Base-by-base conservation (phyloP, 768 basidiomycete genomes). In the Mycena kentingensis region DNA sequence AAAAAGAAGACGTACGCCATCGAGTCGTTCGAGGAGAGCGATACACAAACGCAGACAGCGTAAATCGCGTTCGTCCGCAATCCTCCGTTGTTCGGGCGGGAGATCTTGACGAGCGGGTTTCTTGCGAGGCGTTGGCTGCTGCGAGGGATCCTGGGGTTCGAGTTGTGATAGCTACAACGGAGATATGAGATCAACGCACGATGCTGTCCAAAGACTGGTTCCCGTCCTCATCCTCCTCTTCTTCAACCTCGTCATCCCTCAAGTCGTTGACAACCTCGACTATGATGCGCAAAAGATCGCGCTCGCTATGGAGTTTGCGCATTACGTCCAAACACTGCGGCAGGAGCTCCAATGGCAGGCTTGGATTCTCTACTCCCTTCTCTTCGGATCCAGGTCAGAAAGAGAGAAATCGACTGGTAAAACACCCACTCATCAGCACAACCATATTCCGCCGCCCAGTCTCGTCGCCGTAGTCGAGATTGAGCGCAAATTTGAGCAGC, bases 381-480 rank as follows among this genome's bases (percentile, higher is more conserved):
- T 88, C 89, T 90, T 57, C 3, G 31, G 51, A 16, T 43, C 18
- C 28, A 41, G 26, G 24, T 21, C n/a, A 41, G 29, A 41, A 15
- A 60, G 29, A 42, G 24, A 52, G 39, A 24, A 34, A n/a, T 22
- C 21, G 31, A 37, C 11, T 49, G 42, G 24, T 50, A 54, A 36
- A 16, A 26, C 16, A 83, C 89, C 68, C 55, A 88, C 93, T 84
- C 60, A 95, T 83, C 27, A 95, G 83, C 44, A 82, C 77, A 62
- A 89, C 90, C 87, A 94, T 93, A 70, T 88, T 89, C 52, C 93
- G 72, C 53, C 93, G 72, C 3, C 96, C 95, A 53, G 88, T 90
- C 68, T 97, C 93, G 70, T 98, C 96, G 0, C 85, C 81, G 61
- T 95, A 98, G 67, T 98, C 95, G 24, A 93, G 74, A 54, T 87